Base-by-base conservation (phyloP, 2,329 filamentous ascomycete species). In the Lecanicillium sp. region DNA sequence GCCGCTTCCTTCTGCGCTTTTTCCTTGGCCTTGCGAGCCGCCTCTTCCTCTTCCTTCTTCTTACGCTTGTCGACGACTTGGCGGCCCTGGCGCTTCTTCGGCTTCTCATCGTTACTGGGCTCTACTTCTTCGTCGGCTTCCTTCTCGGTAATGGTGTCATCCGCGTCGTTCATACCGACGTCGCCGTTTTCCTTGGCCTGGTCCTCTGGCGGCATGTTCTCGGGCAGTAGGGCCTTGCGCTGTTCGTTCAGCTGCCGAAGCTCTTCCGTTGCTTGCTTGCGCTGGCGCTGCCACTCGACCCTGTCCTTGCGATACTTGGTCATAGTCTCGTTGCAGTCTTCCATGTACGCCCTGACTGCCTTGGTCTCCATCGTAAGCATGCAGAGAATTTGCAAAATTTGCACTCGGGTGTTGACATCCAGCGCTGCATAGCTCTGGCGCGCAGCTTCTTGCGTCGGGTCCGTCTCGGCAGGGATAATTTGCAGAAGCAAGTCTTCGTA, bases 271-370 rank as follows among this genome's bases (percentile, higher is more conserved):
- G 73, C 71, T 64, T 78, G 74, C 56, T 83, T 83, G 54, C 86
- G 83, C 56, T 86, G 81, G 55, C 90, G 81, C 67, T 97, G 91
- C 67, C 83, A 86, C 55, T 95, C 88, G 52, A 96, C 95, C 70
- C 95, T 96, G 62, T 94, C 87, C 66, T 98, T 98, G 42, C 93
- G 84, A 60, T 94, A 89, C 47, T 83, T 81, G 2, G 93, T 98
- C 90, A 97, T 96, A 46, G 89, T 87, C 60, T 91, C 87, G 54
- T 86, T 89, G 67, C 90, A 95, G 53, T 91, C 85, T 56, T 95
- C 89, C 74, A 98, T 86, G 62, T 94, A 95, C 14, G 81, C 84
- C 45, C 91, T 84, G 56, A 97, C 79, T 2, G 86, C 83, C 62
- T 89, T 90, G 0, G 93, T 96, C 59, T 90, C 85, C 48, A 90